phyloP scores from a whole-genome alignment of 2,329 filamentous ascomycete species.

The Aspergillus sp. region DNA sequence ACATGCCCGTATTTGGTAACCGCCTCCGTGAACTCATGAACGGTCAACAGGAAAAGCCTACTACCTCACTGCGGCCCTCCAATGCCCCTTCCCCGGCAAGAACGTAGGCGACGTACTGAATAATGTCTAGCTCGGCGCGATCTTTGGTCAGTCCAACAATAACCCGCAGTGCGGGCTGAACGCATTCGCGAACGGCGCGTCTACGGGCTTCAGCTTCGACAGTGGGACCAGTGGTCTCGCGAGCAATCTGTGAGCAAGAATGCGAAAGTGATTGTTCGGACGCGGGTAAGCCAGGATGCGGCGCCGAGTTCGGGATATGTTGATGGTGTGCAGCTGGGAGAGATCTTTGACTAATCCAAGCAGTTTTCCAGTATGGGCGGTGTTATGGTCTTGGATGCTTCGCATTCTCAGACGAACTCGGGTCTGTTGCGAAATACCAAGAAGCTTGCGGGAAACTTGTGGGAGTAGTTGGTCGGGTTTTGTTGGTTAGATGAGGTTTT shows the following conservation, averaged over 20 bases:
- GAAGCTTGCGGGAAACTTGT: conserved; percentile 7
- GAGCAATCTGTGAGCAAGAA: conserved; percentile 49
- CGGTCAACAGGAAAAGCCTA: conserved; percentile 44
- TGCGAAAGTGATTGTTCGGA: conserved; percentile 58
- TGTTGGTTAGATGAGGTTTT: background rate
- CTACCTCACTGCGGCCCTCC: conserved; percentile 60
- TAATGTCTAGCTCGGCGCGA: conserved; percentile 52
- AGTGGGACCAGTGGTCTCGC: conserved; percentile 62
- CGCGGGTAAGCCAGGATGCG: conserved; percentile 48
- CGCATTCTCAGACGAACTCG: conserved; percentile 51
- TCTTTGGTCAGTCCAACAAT: conserved; percentile 64
- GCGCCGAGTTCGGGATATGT: conserved; percentile 54
- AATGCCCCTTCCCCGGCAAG: conserved; percentile 60
- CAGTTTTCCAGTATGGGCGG: conserved; percentile 57
- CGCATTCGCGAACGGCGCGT: conserved; percentile 44
- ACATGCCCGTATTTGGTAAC: conserved; percentile 56
- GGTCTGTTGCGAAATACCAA: conserved; percentile 48
- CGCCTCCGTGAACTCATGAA: conserved; percentile 53
- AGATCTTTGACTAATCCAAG: conserved; percentile 49
- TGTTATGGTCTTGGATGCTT: conserved; percentile 64
- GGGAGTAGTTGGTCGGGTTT: background rate
- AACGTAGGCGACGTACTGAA: conserved; percentile 53
- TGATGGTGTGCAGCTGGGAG: conserved; percentile 39
- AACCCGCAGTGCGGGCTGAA: conserved; percentile 55
- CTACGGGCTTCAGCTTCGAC: conserved; percentile 56